Percentiles rank a stretch among this genome's conserved stretches.
phyloP scores from a whole-genome alignment of 257 asterid species.

The Phtheirospermum japonicum region DNA sequence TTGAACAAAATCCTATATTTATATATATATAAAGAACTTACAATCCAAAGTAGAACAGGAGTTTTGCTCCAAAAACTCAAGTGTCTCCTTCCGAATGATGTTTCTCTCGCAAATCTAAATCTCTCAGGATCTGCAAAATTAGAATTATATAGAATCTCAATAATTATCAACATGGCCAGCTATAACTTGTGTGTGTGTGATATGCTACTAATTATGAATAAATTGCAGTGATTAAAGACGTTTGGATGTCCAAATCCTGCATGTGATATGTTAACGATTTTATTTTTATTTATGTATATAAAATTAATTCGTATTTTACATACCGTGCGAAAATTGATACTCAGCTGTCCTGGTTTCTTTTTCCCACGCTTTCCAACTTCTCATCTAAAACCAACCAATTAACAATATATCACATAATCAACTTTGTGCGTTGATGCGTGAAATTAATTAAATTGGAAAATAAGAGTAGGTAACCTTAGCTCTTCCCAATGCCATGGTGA shows the following conservation, averaged over 20 bases:
- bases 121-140: constrained; percentile 70
- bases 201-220: no score
- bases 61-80: constrained; percentile 76
- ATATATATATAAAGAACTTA: constrained; percentile 44
- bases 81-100: constrained; percentile 90
- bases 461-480: constrained; percentile 49
- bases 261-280: no score
- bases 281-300: not conserved
- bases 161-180: not conserved
- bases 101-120: constrained; percentile 88
- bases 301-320: not conserved
- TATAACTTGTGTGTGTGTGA: no score
- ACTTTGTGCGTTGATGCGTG: no score
- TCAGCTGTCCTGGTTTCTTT: constrained; percentile 66
- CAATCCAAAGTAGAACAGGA: constrained; percentile 77
- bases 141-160: no score
- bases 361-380: constrained; percentile 83
- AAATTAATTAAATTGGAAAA: no score
- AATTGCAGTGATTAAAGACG: not conserved
- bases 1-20: no score
- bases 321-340: constrained; percentile 81
- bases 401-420: not conserved
- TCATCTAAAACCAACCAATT: constrained; percentile 51
- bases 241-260: no score
- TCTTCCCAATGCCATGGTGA: constrained; percentile 69